Evolutionary conservation across 1,284 basidiomycete genomes (phyloP).

Genomic region (Naganishia sp.): DNA sequence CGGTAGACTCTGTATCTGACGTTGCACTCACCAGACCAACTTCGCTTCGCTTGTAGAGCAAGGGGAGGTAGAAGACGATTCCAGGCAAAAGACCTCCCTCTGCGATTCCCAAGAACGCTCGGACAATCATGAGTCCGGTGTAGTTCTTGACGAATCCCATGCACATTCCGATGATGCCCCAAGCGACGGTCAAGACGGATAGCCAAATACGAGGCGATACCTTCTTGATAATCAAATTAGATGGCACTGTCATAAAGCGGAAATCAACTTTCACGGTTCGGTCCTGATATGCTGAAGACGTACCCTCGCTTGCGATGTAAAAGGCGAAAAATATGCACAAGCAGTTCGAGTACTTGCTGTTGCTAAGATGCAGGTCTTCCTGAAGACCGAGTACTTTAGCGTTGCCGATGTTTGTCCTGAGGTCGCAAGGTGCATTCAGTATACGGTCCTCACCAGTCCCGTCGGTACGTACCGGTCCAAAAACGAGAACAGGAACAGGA

Average conservation of each 20-base stretch:
- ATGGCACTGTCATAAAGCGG: slow-evolving; percentile 38
- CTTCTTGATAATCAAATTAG: slow-evolving; percentile 46
- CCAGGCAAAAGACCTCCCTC: slow-evolving; percentile 44
- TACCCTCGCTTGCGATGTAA: slow-evolving; percentile 41
- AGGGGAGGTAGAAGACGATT: slow-evolving; percentile 41
- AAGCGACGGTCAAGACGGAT: slow-evolving; percentile 37
- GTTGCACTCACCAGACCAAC: slow-evolving; percentile 32
- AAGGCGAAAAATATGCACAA: slow-evolving; percentile 50
- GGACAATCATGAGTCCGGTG: slow-evolving; percentile 28
- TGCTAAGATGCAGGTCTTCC: slow-evolving; percentile 37
- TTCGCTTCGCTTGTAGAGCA: slow-evolving; percentile 42
- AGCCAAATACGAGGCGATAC: slow-evolving; percentile 44
- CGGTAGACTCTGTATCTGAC: neutral
- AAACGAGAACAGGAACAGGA: slow-evolving; percentile 45
- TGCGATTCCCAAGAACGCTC: slow-evolving; percentile 38
- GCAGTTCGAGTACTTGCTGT: slow-evolving; percentile 40
- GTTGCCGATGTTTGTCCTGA: slow-evolving; percentile 43
- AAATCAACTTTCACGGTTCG: neutral
- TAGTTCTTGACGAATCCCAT: slow-evolving; percentile 36
- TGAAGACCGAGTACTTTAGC: slow-evolving; percentile 45
- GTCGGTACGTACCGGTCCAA: slow-evolving; percentile 33
- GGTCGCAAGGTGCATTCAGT: neutral
- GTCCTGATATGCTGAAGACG: neutral
- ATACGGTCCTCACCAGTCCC: neutral
- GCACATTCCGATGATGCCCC: slow-evolving; percentile 41